A percentile compares a stretch with the other conserved stretches of the same genome.
Conservation (phyloP, 2,329 filamentous ascomycete genomes). For the Claviceps africana region DNA sequence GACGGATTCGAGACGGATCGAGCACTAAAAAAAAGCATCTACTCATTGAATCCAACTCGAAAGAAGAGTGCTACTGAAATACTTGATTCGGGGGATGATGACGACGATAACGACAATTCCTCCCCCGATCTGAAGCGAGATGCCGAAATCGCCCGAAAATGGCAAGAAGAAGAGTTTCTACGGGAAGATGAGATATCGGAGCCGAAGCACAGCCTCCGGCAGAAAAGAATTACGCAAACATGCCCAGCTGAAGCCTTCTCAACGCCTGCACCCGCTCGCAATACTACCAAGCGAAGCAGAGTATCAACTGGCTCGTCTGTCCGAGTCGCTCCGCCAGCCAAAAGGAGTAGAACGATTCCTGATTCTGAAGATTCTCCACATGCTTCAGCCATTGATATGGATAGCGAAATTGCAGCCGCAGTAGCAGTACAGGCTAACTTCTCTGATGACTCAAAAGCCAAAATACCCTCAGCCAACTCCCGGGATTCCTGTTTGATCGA, state of each 20-base stretch:
- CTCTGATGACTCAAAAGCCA: slow-evolving; percentile 7
- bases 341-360: slow-evolving; percentile 16
- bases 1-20: slow-evolving; percentile 14
- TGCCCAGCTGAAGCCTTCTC: neutral
- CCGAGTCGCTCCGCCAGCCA: slow-evolving; percentile 13
- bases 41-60: slow-evolving; percentile 31
- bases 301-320: slow-evolving; percentile 10
- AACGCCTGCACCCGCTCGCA: slow-evolving; percentile 5
- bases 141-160: slow-evolving; percentile 18
- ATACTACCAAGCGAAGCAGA: slow-evolving; percentile 14
- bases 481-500: no score
- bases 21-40: slow-evolving; percentile 28
- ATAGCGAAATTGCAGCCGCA: slow-evolving; percentile 17
- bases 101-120: slow-evolving; percentile 20
- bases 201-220: slow-evolving; percentile 2
- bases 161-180: slow-evolving; percentile 21
- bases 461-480: neutral
- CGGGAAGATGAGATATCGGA: slow-evolving; percentile 5
- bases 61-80: slow-evolving; percentile 27
- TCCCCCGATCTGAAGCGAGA: slow-evolving; percentile 14
- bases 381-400: slow-evolving; percentile 17
- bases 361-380: slow-evolving; percentile 15
- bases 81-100: slow-evolving; percentile 22
- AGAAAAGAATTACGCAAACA: slow-evolving; percentile 1
- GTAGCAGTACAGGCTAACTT: slow-evolving; percentile 9